These are phyloP conservation scores for Penicillium atrosanguineum DNA, from an alignment of 495 filamentous ascomycete genomes.

Conservation along the genomic window DNA sequence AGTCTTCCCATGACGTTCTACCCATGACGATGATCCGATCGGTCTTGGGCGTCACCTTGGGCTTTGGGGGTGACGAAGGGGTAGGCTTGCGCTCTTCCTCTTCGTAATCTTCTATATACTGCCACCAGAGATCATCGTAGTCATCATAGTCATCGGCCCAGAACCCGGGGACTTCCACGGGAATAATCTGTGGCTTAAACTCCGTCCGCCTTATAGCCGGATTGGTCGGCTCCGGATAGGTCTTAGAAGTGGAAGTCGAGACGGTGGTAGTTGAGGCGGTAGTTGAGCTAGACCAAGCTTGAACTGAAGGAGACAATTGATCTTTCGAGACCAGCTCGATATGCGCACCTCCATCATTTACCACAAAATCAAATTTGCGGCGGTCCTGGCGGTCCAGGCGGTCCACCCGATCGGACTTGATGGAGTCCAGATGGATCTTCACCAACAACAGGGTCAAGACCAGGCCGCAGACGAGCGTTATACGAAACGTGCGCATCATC, in stretches of 20 bases:
- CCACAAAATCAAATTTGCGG: constrained; percentile 4
- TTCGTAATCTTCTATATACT: not conserved
- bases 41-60: constrained; percentile 9
- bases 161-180: constrained; percentile 19
- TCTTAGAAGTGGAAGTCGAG: constrained; percentile 1
- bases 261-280: not conserved
- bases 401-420: constrained; percentile 10
- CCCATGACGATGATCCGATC: constrained; percentile 41
- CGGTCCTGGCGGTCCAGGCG: not conserved
- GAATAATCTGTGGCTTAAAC: constrained; percentile 16
- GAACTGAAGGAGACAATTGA: not conserved
- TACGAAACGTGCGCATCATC: constrained; percentile 19
- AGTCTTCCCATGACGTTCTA: constrained; percentile 35
- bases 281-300: not conserved
- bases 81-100: not conserved
- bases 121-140: not conserved
- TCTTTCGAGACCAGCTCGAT: constrained; percentile 29
- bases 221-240: constrained; percentile 12
- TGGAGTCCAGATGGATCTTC: constrained; percentile 20
- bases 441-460: constrained; percentile 16
- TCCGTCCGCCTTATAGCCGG: not conserved
- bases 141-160: constrained; percentile 8
- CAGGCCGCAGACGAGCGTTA: constrained; percentile 13
- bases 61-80: constrained; percentile 2
- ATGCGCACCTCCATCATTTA: constrained; percentile 13